These are phyloP conservation scores for Alnus rubra DNA, from an alignment of 306 rosid genomes.

Conservation along the genomic window DNA sequence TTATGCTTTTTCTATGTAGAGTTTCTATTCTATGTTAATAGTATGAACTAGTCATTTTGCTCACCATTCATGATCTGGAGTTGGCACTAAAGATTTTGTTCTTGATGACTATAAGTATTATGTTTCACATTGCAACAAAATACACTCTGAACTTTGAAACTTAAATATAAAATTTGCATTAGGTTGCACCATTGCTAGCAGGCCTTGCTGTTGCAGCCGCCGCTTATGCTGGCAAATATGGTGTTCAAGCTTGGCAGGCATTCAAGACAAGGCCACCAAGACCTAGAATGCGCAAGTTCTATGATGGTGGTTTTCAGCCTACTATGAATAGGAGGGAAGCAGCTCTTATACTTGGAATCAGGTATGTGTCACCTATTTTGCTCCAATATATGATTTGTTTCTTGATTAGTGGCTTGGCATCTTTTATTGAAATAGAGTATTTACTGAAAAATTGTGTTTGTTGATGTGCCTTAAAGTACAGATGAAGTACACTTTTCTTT, in stretches of 20 bases:
- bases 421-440: not conserved
- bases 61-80: not conserved
- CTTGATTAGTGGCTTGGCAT: not conserved
- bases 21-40: not conserved
- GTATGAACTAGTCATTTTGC: not conserved
- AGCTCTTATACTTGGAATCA: constrained; percentile 70
- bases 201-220: constrained; percentile 80
- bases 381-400: not conserved
- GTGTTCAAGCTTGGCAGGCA: constrained; percentile 84
- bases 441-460: not conserved
- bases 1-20: not conserved
- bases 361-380: constrained; percentile 38
- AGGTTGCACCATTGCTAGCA: constrained; percentile 64
- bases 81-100: not conserved
- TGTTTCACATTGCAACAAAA: not conserved
- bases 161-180: constrained; percentile 8
- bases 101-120: not conserved
- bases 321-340: constrained; percentile 82
- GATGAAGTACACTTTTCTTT: not conserved
- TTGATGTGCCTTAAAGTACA: not conserved
- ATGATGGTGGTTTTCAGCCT: constrained; percentile 81
- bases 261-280: constrained; percentile 60
- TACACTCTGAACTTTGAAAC: not conserved
- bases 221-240: constrained; percentile 72
- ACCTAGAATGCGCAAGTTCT: constrained; percentile 58